These are phyloP conservation scores for Globisporangium cylindrosporum DNA, from an alignment of 352 stramenopile genomes.

Conservation along the genomic window DNA sequence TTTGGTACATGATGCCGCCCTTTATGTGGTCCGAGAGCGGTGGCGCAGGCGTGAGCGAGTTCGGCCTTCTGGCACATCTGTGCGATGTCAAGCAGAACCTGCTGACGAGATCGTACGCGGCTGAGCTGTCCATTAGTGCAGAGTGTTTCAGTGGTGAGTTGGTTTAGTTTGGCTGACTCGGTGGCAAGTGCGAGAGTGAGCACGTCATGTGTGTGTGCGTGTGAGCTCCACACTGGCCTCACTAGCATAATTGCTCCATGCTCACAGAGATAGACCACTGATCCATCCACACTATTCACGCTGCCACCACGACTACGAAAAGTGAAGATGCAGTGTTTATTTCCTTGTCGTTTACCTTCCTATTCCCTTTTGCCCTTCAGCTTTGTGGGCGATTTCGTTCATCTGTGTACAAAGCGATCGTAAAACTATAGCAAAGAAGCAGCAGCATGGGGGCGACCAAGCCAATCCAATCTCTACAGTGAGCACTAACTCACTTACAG, in stretches of 20 bases:
- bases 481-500: slow-evolving; percentile 17
- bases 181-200: no score
- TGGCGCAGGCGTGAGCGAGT: no score
- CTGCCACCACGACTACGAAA: background rate
- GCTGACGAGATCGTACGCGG: no score
- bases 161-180: no score
- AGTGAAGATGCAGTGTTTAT: slow-evolving; percentile 7
- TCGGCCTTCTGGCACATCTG: no score
- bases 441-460: background rate
- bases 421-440: background rate
- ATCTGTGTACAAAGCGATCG: background rate
- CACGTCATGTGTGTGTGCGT: no score
- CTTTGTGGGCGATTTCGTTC: background rate
- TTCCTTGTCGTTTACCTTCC: background rate
- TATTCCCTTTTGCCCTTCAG: background rate
- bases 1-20: background rate
- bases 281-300: background rate
- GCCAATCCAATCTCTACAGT: background rate
- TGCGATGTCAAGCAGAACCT: no score
- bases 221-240: background rate
- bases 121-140: no score
- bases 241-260: no score
- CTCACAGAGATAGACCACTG: no score
- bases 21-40: background rate
- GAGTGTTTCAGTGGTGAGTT: no score